A percentile compares a stretch with the other conserved stretches of the same genome.
These are phyloP conservation scores for Chlorella sp. DNA, from an alignment of 139 green algal genomes.

Conservation along the genomic window DNA sequence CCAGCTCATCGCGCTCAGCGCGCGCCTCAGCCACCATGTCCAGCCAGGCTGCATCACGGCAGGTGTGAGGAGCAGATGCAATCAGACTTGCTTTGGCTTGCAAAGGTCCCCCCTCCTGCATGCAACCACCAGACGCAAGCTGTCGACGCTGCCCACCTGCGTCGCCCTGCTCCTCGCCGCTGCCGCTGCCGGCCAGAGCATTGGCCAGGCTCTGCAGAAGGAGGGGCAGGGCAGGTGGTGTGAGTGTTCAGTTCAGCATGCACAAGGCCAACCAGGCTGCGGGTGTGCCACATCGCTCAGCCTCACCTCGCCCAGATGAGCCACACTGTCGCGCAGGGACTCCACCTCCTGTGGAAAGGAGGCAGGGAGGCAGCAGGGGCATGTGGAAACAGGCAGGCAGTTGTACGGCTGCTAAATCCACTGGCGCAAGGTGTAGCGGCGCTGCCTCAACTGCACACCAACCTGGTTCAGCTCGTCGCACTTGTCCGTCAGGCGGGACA, in stretches of 20 bases:
- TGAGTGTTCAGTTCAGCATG: background rate
- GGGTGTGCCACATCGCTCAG: background rate
- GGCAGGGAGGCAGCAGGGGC: too few relatives aligned
- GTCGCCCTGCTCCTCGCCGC: background rate
- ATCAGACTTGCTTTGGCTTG: too few relatives aligned
- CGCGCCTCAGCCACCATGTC: background rate
- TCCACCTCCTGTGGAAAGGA: background rate
- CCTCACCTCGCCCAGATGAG: constrained; percentile 12
- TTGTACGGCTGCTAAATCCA: too few relatives aligned
- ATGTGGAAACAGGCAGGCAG: too few relatives aligned
- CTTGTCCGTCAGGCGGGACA: background rate
- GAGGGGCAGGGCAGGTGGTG: too few relatives aligned
- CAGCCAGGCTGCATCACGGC: constrained; percentile 7
- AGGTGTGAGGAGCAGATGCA: too few relatives aligned
- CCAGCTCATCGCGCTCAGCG: background rate
- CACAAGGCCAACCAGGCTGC: too few relatives aligned
- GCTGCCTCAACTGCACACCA: too few relatives aligned
- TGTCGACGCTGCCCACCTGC: background rate
- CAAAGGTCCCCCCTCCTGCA: too few relatives aligned
- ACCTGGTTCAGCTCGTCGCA: background rate
- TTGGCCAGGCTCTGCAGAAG: constrained; percentile 5
- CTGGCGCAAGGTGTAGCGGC: too few relatives aligned
- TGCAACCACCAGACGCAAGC: too few relatives aligned
- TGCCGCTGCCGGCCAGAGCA: background rate
- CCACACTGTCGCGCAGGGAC: constrained; percentile 25